A percentile compares a stretch with the other conserved stretches of the same genome.
Evolutionary conservation across 768 basidiomycete species (phyloP).

Genomic region (Trametes villosa): DNA sequence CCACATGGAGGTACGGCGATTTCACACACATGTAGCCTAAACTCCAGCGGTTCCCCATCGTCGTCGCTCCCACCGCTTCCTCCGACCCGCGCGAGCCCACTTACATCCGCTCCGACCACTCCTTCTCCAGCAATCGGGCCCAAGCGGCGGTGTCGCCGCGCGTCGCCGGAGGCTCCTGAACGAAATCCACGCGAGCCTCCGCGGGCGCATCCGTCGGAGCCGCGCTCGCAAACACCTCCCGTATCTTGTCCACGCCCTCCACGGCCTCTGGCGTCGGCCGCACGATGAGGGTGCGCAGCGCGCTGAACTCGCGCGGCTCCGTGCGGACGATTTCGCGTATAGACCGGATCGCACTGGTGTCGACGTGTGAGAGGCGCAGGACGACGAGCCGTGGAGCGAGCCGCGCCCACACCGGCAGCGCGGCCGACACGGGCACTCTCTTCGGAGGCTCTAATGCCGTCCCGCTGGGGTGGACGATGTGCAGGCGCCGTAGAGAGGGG

Average conservation of each 20-base stretch:
- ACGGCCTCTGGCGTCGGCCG: not conserved
- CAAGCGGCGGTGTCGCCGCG: not conserved
- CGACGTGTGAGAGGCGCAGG: not conserved
- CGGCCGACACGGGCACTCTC: not conserved
- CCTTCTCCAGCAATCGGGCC: not conserved
- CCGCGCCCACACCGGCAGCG: conserved; percentile 9
- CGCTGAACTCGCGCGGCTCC: not conserved
- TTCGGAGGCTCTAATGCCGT: too few relatives aligned
- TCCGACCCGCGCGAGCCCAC: too few relatives aligned
- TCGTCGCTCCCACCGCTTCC: too few relatives aligned
- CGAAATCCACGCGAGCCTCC: not conserved
- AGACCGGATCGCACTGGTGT: not conserved
- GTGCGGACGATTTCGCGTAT: not conserved
- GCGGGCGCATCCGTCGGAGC: not conserved
- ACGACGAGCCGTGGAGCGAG: not conserved
- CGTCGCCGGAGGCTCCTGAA: not conserved
- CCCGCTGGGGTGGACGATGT: conserved; percentile 3
- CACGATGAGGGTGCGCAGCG: conserved; percentile 2
- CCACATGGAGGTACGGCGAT: too few relatives aligned
- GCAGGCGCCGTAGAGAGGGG: conserved; percentile 7
- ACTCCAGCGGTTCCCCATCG: too few relatives aligned
- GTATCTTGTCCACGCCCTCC: not conserved
- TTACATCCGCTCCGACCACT: not conserved
- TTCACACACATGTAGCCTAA: too few relatives aligned
- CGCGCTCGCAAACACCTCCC: too few relatives aligned